Base-by-base conservation (phyloP, 495 filamentous ascomycete species). In the Aspergillus mulundensis region DNA sequence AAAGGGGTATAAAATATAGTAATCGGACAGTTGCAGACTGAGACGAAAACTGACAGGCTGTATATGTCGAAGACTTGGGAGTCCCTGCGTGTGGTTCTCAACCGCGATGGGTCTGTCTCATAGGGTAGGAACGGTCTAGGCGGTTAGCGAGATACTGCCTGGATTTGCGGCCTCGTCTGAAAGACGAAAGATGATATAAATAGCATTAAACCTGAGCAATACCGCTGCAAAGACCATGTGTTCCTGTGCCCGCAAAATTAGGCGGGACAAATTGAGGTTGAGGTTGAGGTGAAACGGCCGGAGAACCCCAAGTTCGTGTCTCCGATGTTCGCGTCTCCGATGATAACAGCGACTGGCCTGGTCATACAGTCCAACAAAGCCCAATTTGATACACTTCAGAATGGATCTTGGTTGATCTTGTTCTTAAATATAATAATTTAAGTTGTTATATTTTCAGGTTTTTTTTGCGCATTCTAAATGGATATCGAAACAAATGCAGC, bases 101-200 rank as follows among this genome's bases (percentile, higher is more conserved):
- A 54, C 18, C 32, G 40, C 34, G 47, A 54, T 45, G 16, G 45
- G 50, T 57, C 42, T 34, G 32, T 50, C 39, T 57, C 54, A 50
- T 43, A 44, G 47, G 48, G 44, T 43, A 44, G 47, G 48, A 51
- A 51, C 28, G 54, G 52, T 41, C 46, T 42, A 50, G 40, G 56
- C 47, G 24, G 43, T 46, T 55, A 61, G 56, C 50, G 57, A 60
- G 59, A 65, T 59, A 58, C 62, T 51, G 59, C 59, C 58, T 57
- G 58, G 57, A 60, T 50, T 48, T 42, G 49, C 57, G 46, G 55
- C 51, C 62, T 32, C 3, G 46, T 62, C 51, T 47, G 47, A 46
- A 32, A n/a, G n/a, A 23, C 14, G 5, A 30, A 3, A 32, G 23
- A 40, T 10, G 18, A 48, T 21, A 24, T 21, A 32, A 47, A 28